Evolutionary conservation across 1,284 basidiomycete species (phyloP).

Genomic region (Moniliella sp.): DNA sequence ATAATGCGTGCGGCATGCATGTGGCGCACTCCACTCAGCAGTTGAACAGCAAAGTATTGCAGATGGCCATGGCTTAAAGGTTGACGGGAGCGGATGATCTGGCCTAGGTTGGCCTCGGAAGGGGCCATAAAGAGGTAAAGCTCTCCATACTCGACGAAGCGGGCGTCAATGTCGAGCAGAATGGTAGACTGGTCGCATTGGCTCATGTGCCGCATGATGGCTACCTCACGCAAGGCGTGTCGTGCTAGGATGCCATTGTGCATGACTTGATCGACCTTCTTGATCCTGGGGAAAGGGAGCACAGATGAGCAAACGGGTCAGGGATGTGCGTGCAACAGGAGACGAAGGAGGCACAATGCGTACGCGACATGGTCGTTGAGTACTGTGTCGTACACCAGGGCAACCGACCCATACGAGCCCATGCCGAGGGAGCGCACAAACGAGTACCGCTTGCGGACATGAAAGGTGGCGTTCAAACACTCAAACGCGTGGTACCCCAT

Average conservation of each 20-base stretch:
- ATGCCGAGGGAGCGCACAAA: conserved; percentile 29
- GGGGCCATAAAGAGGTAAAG: conserved; percentile 27
- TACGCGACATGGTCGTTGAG: conserved; percentile 25
- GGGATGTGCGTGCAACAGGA: not conserved
- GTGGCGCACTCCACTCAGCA: conserved; percentile 22
- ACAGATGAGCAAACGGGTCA: no score
- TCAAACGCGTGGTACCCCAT: conserved; percentile 27
- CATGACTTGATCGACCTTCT: conserved; percentile 29
- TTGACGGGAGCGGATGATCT: conserved; percentile 29
- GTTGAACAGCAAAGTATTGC: conserved; percentile 29
- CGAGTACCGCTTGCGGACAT: conserved; percentile 26
- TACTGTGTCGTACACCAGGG: conserved; percentile 18
- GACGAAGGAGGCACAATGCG: not conserved
- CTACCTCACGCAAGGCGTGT: conserved; percentile 26
- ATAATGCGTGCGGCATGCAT: conserved; percentile 29
- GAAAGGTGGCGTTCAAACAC: conserved; percentile 27
- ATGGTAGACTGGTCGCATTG: conserved; percentile 24
- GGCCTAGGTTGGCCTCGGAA: conserved; percentile 29
- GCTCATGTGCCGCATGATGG: conserved; percentile 16
- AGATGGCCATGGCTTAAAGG: conserved; percentile 24
- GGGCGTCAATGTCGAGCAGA: conserved; percentile 28
- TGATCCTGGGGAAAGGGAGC: conserved; percentile 12
- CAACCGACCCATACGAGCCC: conserved; percentile 31
- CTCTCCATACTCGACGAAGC: conserved; percentile 30
- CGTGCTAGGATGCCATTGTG: conserved; percentile 26